Percentiles rank a stretch among this genome's conserved stretches.
These are phyloP conservation scores for Globisporangium camurandrum DNA, from an alignment of 352 stramenopile species.

Conservation along the genomic window DNA sequence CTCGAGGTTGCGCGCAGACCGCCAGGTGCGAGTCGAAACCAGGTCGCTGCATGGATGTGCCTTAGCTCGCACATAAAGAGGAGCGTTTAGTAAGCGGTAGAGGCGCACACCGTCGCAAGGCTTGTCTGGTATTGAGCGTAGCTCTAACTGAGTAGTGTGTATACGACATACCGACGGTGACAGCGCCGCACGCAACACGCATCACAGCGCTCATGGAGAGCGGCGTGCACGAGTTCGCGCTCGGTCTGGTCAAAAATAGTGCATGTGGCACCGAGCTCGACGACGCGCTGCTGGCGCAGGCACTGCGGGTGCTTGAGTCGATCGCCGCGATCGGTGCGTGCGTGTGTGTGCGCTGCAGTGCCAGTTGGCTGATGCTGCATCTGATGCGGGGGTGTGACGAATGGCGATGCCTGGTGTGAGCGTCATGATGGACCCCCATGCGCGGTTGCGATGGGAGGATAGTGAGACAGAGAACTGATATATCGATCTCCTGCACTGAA, in stretches of 20 bases:
- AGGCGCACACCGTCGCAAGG: too few relatives aligned
- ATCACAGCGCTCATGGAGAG: constrained; percentile 27
- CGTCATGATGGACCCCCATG: too few relatives aligned
- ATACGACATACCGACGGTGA: too few relatives aligned
- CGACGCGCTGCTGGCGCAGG: constrained; percentile 26
- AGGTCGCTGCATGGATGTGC: too few relatives aligned
- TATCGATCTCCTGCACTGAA: background rate
- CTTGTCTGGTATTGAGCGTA: constrained; percentile 1
- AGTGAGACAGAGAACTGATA: background rate
- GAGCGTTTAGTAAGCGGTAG: too few relatives aligned
- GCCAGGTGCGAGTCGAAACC: too few relatives aligned
- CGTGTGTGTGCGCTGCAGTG: background rate
- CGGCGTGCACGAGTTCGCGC: constrained; percentile 37
- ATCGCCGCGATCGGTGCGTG: constrained; percentile 37
- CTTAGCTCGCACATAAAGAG: too few relatives aligned
- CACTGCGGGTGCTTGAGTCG: constrained; percentile 41
- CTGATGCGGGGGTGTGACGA: too few relatives aligned
- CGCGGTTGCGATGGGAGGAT: too few relatives aligned
- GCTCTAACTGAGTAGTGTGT: too few relatives aligned
- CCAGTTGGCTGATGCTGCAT: background rate
- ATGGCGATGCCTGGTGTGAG: too few relatives aligned
- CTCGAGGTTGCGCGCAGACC: constrained; percentile 14
- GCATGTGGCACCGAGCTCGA: constrained; percentile 14
- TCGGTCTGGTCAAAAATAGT: constrained; percentile 26
- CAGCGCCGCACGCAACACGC: constrained; percentile 19